phyloP scores from a whole-genome alignment of 2,329 filamentous ascomycete species.

The Fusarium metavorans region DNA sequence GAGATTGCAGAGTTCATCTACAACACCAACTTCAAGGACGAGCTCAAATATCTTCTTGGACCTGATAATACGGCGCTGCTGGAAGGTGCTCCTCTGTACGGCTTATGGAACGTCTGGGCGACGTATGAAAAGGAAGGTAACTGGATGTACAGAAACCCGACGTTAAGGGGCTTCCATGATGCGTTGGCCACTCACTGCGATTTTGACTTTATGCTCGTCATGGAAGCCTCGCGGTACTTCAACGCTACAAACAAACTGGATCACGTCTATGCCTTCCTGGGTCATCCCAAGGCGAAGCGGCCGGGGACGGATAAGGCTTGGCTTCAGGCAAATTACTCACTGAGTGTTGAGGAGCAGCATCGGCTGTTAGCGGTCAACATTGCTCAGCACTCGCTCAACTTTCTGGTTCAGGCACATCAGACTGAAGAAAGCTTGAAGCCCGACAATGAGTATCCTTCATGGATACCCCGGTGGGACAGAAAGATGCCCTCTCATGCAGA shows the following conservation, averaged over 20 bases:
- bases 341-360: constrained; percentile 10
- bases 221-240: constrained; percentile 16
- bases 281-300: constrained; percentile 7
- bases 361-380: not conserved
- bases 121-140: constrained; percentile 12
- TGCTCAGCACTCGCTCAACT: not conserved
- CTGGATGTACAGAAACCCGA: not conserved
- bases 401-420: constrained; percentile 1
- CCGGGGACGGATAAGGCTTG: not conserved
- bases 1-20: constrained; percentile 14
- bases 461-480: constrained; percentile 8
- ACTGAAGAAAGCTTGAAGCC: not conserved
- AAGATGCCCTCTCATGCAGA: constrained; percentile 5
- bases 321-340: constrained; percentile 10
- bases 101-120: constrained; percentile 15
- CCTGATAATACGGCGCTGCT: not conserved
- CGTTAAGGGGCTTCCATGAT: not conserved
- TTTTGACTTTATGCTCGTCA: constrained; percentile 17
- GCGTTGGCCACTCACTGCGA: not conserved
- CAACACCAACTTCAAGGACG: constrained; percentile 3
- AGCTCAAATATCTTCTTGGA: not conserved
- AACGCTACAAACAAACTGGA: constrained; percentile 16
- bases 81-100: constrained; percentile 4
- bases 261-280: constrained; percentile 13
- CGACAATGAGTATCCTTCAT: not conserved